Evolutionary conservation across 1,284 basidiomycete genomes (phyloP).

Genomic region (Cutaneotrichosporon curvatum): DNA sequence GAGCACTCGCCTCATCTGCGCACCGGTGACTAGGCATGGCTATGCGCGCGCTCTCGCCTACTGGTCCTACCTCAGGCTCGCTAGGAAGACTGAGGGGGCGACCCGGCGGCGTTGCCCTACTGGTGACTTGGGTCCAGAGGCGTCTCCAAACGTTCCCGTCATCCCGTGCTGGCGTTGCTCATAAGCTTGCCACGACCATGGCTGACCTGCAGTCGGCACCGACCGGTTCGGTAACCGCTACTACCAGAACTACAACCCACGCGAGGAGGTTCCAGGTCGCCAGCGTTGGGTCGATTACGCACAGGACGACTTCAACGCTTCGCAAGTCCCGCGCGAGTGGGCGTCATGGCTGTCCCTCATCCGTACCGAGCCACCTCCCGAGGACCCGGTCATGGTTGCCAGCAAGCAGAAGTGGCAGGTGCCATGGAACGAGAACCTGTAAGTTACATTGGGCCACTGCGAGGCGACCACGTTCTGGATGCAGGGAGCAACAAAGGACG

Average conservation of each 20-base stretch:
- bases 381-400: conserved; percentile 64
- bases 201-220: conserved; percentile 54
- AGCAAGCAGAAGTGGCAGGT: conserved; percentile 68
- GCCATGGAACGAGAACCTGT: conserved; percentile 49
- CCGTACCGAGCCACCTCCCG: conserved; percentile 66
- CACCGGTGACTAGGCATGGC: too few species aligned
- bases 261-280: conserved; percentile 81
- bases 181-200: too few species aligned
- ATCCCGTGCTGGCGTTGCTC: too few species aligned
- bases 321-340: conserved; percentile 89
- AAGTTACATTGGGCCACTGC: conserved; percentile 40
- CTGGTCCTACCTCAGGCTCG: too few species aligned
- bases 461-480: neutral
- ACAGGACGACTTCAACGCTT: conserved; percentile 79
- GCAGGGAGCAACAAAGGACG: neutral
- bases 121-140: too few species aligned
- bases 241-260: conserved; percentile 77
- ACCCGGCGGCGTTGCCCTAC: too few species aligned
- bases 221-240: conserved; percentile 91
- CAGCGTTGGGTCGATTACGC: conserved; percentile 89
- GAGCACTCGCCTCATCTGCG: too few species aligned
- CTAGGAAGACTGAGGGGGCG: too few species aligned
- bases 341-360: conserved; percentile 91
- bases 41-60: too few species aligned
- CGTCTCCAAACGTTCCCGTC: too few species aligned